Evolutionary conservation across 257 asterid genomes (phyloP), one percentile per base, ranked within the genome.

Genomic region (Solanum chaucha): DNA sequence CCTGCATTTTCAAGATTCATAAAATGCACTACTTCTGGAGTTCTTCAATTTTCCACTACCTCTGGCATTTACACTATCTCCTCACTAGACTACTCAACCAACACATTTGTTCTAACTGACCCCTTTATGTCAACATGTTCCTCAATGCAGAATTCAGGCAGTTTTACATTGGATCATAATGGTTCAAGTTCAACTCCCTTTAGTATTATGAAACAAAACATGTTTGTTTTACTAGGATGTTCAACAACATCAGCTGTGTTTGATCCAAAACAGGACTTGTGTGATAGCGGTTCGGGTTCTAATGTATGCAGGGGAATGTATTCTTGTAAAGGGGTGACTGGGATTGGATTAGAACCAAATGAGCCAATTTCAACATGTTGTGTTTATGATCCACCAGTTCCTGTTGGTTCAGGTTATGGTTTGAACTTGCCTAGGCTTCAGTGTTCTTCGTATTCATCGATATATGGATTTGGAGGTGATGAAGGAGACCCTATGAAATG

Each of bases 61-160:
- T 67, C 91, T 20, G 93, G 90, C 85, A 82, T 86, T 86, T 93
- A 92, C 92, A 82, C 90, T 1, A 58, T 92, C 0, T 90, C 95
- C 34, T 90, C 96, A 11, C 85, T 94, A 68, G 95, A 93, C 84
- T 94, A 94, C 90, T 55, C 94, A 5, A 88, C 91, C 87, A 85
- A 74, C 90, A 88, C 89, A 20, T 78, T 93, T 38, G 74, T 90
- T 78, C 80, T 92, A 26, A 30, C 91, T 17, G 96, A 94, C 85
- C 96, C 98, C 24, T 87, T 91, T 88, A 94, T 94, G 96, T 94
- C 96, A 77, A 94, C 98, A 20, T 94, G 98, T 86, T 90, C 95
- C 7, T 90, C 94, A 68, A 94, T 94, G 98, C 98, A 93, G 88
- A 91, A 92, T 88, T 92, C 96, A 5, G 95, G 98, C 6, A 88